These are phyloP conservation scores for Phytomonas sp. DNA, from an alignment of 208 protist genomes.

Conservation along the genomic window DNA sequence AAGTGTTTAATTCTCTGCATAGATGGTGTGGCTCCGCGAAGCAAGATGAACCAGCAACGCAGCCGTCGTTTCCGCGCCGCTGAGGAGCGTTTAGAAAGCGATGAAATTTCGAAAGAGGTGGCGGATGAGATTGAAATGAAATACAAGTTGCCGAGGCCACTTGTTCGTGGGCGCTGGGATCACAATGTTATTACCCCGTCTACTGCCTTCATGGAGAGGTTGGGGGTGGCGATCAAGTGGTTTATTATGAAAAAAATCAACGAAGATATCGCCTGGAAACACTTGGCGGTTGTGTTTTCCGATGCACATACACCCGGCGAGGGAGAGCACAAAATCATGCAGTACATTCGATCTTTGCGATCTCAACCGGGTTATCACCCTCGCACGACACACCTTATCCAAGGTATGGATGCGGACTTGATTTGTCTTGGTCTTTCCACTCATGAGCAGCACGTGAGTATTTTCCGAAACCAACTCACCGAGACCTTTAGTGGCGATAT, in stretches of 20 bases:
- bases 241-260: conserved; percentile 94
- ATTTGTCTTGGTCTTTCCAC: conserved; percentile 98
- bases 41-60: conserved; percentile 99
- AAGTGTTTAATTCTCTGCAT: conserved; percentile 97
- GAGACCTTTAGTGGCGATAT: conserved; percentile 75
- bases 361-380: conserved; percentile 92
- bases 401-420: conserved; percentile 99
- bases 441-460: conserved; percentile 97
- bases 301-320: conserved; percentile 97
- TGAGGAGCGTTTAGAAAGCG: conserved; percentile 81
- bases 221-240: conserved; percentile 88
- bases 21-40: conserved; percentile 98
- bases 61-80: conserved; percentile 95
- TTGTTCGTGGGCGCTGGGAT: conserved; percentile 88
- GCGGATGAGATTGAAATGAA: conserved; percentile 44
- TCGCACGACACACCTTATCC: conserved; percentile 95
- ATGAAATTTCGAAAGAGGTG: conserved; percentile 54
- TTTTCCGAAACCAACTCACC: conserved; percentile 96
- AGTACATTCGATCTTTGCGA: conserved; percentile 88
- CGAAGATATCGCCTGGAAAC: conserved; percentile 89
- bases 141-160: conserved; percentile 47
- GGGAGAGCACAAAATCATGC: conserved; percentile 94
- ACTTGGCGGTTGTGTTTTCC: conserved; percentile 93
- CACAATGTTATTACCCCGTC: conserved; percentile 99
- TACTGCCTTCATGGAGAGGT: conserved; percentile 97